These are phyloP conservation scores for Brassica cretica DNA, from an alignment of 345 rosid species.

Conservation along the genomic window DNA sequence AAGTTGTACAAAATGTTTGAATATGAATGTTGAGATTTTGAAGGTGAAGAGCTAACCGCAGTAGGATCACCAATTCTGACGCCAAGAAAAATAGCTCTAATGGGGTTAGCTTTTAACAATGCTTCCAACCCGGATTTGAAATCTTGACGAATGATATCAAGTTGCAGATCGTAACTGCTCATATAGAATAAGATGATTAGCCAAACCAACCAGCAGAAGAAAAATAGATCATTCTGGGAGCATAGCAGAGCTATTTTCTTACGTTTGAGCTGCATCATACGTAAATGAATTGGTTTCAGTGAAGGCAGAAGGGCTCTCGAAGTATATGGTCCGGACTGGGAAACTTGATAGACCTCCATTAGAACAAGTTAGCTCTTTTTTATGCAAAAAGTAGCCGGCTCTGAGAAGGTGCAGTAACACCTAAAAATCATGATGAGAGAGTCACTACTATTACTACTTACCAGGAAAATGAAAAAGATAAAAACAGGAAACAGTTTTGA, in stretches of 20 bases:
- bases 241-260: constrained; percentile 34
- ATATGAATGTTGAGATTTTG: constrained; percentile 3
- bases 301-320: constrained; percentile 82
- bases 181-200: constrained; percentile 29
- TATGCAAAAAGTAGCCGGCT: constrained; percentile 83
- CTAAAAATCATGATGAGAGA: constrained; percentile 48
- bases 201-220: constrained; percentile 46
- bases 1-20: neutral
- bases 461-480: neutral
- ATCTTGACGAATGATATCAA: constrained; percentile 81
- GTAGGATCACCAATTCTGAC: constrained; percentile 99
- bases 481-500: constrained; percentile 12
- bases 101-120: constrained; percentile 69
- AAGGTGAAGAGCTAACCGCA: constrained; percentile 64
- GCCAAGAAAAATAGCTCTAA: constrained; percentile 94
- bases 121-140: constrained; percentile 96
- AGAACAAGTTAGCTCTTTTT: constrained; percentile 52
- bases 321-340: constrained; percentile 88
- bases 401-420: constrained; percentile 92
- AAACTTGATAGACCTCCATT: constrained; percentile 62
- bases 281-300: constrained; percentile 90
- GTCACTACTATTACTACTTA: constrained; percentile 23
- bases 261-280: constrained; percentile 77
- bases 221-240: too few species aligned
- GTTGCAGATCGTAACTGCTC: constrained; percentile 69